Evolutionary conservation across 768 basidiomycete species (phyloP), one percentile per base, ranked within the genome.

Genomic region (Ramaria rubella): DNA sequence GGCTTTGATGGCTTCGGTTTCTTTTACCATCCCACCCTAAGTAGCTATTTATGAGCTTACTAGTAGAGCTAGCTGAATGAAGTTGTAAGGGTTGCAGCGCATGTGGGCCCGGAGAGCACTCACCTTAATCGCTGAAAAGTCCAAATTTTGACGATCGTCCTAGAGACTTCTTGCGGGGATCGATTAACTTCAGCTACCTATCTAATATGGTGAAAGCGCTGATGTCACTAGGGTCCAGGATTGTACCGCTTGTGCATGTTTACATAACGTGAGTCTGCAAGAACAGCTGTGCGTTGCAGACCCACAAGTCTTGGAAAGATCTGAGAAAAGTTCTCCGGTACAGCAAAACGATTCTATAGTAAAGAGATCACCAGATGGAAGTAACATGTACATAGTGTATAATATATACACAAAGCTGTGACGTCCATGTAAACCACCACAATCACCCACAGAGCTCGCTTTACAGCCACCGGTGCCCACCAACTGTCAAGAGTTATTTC

Each of bases 21-120:
- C 73, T 27, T 75, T 76, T 2, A 89, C 87, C 61, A 94, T 80
- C 5, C 79, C 81, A 55, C 94, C 94, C 95, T 95, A 99, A 64
- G 97, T 93, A 76, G 11, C n/a, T n/a, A 11, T 89, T 93, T 57
- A 65, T 73, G 60, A 71, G 73, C 62, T 73, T 73, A 46, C 58
- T 58, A 51, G 52, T 71, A 64, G 65, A 11, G 36, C 11, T 38
- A n/a, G 36, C 36, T 11, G 36, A n/a, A 11, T n/a, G 11, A 38
- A 38, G 36, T n/a, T n/a, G n/a, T n/a, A n/a, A n/a, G n/a, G 11
- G 36, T n/a, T 11, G n/a, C 36, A 38, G 36, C 11, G 36, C 11
- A 38, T 11, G 36, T 11, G n/a, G 36, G 36, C 36, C 36, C 36
- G 11, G 36, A 11, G 11, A 38, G 11, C n/a, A n/a, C 36, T 11